Evolutionary conservation across 2,329 filamentous ascomycete genomes (phyloP).

Genomic region (Pestalotiopsis sp.): DNA sequence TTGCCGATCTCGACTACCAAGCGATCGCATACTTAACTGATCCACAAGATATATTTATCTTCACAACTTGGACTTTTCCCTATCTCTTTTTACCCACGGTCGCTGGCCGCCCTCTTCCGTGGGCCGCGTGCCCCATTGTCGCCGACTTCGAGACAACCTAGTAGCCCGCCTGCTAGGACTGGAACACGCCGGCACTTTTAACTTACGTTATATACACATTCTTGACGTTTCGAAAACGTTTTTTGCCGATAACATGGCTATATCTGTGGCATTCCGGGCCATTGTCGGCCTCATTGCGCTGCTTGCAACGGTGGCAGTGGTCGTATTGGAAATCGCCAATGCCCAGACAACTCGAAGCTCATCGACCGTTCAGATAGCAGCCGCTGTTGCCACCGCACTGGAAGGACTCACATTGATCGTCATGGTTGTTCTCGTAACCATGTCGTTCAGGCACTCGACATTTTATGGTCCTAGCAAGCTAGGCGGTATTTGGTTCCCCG

Average conservation of each 20-base stretch:
- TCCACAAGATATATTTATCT: neutral
- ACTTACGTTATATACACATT: neutral
- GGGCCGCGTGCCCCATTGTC: conserved; percentile 5
- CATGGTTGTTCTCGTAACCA: conserved; percentile 34
- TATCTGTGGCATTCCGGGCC: conserved; percentile 36
- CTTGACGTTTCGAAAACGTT: neutral
- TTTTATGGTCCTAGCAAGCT: conserved; percentile 24
- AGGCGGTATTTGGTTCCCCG: conserved; percentile 37
- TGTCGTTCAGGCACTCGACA: conserved; percentile 29
- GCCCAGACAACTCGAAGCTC: conserved; percentile 34
- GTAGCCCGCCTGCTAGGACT: neutral
- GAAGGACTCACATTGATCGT: conserved; percentile 40
- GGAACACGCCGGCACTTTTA: neutral
- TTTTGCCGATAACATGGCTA: conserved; percentile 31
- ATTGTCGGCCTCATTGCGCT: conserved; percentile 39
- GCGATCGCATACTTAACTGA: neutral
- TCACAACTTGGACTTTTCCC: neutral
- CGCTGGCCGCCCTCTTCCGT: neutral
- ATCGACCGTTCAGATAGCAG: conserved; percentile 35
- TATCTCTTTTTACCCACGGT: too few relatives aligned
- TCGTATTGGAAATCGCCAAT: conserved; percentile 43
- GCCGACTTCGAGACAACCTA: neutral
- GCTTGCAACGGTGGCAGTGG: conserved; percentile 39
- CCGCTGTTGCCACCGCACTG: conserved; percentile 39
- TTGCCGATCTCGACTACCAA: conserved; percentile 3